These are phyloP conservation scores for Epichloe aotearoae DNA, from an alignment of 2,329 filamentous ascomycete genomes.

Conservation along the genomic window DNA sequence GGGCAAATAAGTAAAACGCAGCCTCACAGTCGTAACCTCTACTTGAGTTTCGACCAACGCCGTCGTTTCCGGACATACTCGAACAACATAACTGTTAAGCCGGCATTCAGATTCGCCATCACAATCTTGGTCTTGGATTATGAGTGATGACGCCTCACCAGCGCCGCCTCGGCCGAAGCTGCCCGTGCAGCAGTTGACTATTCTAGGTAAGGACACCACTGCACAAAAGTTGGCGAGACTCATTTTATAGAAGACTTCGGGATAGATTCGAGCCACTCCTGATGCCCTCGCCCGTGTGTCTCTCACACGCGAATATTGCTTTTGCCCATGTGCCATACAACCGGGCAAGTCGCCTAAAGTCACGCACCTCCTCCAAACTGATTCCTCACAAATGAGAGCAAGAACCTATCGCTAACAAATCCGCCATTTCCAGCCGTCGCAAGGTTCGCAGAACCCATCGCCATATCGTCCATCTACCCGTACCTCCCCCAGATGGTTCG, in stretches of 20 bases:
- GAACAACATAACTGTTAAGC: too few species aligned
- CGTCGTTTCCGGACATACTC: too few species aligned
- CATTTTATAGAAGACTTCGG: background rate
- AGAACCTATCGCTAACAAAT: background rate
- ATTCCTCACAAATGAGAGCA: background rate
- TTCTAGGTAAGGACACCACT: conserved; percentile 48
- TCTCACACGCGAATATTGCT: background rate
- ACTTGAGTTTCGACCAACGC: too few species aligned
- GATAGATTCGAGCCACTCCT: background rate
- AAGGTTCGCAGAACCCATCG: conserved; percentile 63
- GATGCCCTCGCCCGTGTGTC: too few species aligned
- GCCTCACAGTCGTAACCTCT: too few species aligned
- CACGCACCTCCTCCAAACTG: too few species aligned
- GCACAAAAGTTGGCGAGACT: background rate
- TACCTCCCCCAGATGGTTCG: conserved; percentile 67
- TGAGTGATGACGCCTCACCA: conserved; percentile 3
- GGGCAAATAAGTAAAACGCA: too few species aligned
- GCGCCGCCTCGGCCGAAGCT: conserved; percentile 39
- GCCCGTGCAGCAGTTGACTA: conserved; percentile 63
- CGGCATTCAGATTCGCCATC: background rate
- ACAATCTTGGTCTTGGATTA: background rate
- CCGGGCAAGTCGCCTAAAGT: background rate
- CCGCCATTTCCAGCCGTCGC: conserved; percentile 46
- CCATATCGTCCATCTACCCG: conserved; percentile 60
- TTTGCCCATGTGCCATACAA: background rate